A percentile compares a stretch with the other conserved stretches of the same genome.
Evolutionary conservation across 192 early-diverging fungal species (phyloP).

Genomic region (Rhizophagus clarus): DNA sequence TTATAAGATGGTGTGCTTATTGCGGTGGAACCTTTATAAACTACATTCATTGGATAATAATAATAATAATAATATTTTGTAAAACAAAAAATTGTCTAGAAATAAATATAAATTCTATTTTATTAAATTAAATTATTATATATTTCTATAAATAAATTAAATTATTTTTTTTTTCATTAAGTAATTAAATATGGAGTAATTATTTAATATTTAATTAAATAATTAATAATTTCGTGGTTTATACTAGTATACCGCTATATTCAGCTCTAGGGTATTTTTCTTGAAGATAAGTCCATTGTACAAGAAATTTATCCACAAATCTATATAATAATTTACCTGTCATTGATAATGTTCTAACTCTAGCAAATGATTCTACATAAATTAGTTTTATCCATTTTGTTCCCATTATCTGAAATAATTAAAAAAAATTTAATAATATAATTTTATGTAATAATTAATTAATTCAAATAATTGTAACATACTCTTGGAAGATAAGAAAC

Average conservation of each 20-base stretch:
- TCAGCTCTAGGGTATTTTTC: constrained; percentile 59
- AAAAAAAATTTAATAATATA: not conserved
- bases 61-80: too few relatives aligned
- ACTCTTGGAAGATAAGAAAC: constrained; percentile 64
- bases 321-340: constrained; percentile 81
- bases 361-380: constrained; percentile 92
- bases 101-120: too few relatives aligned
- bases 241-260: constrained; percentile 69
- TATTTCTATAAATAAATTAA: too few relatives aligned
- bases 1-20: too few relatives aligned
- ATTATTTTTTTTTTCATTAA: too few relatives aligned
- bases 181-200: too few relatives aligned
- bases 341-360: constrained; percentile 84
- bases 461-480: constrained; percentile 26
- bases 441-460: not conserved
- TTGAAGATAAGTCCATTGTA: constrained; percentile 82
- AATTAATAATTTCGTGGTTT: too few relatives aligned
- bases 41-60: too few relatives aligned
- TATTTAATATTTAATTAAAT: too few relatives aligned
- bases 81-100: too few relatives aligned
- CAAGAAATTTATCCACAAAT: constrained; percentile 82
- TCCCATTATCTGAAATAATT: constrained; percentile 52
- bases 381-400: constrained; percentile 63
- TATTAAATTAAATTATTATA: too few relatives aligned
- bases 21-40: too few relatives aligned